phyloP scores from a whole-genome alignment of 2,329 filamentous ascomycete species.

The Fusarium sublunatum region DNA sequence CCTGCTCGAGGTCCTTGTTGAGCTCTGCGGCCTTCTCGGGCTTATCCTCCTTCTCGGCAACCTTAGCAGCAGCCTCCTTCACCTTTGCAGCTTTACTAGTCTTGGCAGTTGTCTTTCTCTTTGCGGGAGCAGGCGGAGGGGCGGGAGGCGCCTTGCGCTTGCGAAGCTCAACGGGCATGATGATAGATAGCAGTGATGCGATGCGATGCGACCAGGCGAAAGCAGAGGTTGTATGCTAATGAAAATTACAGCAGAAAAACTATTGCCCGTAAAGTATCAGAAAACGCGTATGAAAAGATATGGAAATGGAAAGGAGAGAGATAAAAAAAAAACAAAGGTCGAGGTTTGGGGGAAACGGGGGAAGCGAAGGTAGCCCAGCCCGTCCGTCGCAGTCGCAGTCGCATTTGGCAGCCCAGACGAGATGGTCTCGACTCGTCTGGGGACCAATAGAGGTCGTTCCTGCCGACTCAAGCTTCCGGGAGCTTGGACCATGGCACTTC shows the following conservation, averaged over 20 bases:
- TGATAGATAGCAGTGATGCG: slow-evolving; percentile 30
- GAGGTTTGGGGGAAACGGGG: slow-evolving; percentile 39
- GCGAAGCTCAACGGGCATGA: slow-evolving; percentile 68
- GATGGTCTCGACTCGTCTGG: slow-evolving; percentile 26
- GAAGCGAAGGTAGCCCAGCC: slow-evolving; percentile 13
- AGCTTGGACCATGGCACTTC: slow-evolving; percentile 47
- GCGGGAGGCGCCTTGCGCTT: slow-evolving; percentile 69
- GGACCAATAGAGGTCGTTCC: slow-evolving; percentile 42
- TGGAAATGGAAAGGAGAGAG: slow-evolving; percentile 9
- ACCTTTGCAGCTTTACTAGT: slow-evolving; percentile 35
- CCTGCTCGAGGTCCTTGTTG: slow-evolving; percentile 45
- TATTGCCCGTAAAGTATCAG: slow-evolving; percentile 10
- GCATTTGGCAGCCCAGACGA: slow-evolving; percentile 35
- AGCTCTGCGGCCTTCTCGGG: slow-evolving; percentile 53
- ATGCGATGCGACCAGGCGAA: slow-evolving; percentile 30
- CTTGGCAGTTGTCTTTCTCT: slow-evolving; percentile 52
- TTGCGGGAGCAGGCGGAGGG: slow-evolving; percentile 54
- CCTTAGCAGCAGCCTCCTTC: slow-evolving; percentile 48
- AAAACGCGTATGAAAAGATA: slow-evolving; percentile 10
- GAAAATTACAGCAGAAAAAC: slow-evolving; percentile 23
- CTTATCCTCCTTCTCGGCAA: slow-evolving; percentile 46
- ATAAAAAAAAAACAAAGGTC: slow-evolving; percentile 33
- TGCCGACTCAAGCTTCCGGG: slow-evolving; percentile 45
- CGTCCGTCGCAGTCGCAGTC: slow-evolving; percentile 18
- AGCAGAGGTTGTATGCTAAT: slow-evolving; percentile 17